Evolutionary conservation across 208 protist genomes (phyloP).

Genomic region (Trichomonas tenax): DNA sequence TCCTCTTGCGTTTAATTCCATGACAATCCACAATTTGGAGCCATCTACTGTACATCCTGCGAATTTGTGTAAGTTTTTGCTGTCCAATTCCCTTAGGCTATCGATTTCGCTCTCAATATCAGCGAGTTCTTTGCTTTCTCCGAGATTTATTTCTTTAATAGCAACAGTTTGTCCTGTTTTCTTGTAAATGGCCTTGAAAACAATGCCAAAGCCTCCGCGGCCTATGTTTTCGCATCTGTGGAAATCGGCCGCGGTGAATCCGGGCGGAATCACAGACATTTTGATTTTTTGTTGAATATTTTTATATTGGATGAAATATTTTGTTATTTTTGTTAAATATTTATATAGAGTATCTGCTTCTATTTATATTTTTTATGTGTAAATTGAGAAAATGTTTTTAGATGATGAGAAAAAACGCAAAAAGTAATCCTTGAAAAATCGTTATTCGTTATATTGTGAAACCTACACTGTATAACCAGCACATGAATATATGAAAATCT

Average conservation of each 20-base stretch:
- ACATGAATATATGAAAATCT: no score
- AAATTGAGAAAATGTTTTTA: no score
- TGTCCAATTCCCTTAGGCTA: constrained; percentile 55
- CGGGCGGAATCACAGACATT: no score
- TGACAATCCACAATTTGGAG: constrained; percentile 70
- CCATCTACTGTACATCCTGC: constrained; percentile 59
- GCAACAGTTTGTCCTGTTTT: constrained; percentile 43
- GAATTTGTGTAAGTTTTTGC: constrained; percentile 52
- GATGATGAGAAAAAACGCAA: no score
- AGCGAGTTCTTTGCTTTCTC: constrained; percentile 67
- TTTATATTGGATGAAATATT: no score
- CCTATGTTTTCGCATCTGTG: not conserved
- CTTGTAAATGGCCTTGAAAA: not conserved
- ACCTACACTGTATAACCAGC: no score
- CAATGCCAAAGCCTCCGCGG: not conserved
- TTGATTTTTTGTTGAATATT: no score
- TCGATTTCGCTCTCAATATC: constrained; percentile 70
- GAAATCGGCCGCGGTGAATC: not conserved
- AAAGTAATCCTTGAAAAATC: no score
- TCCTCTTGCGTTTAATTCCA: constrained; percentile 65
- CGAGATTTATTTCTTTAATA: constrained; percentile 71
- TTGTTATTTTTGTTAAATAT: no score
- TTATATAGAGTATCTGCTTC: no score
- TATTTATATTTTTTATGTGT: no score
- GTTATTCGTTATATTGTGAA: no score